Evolutionary conservation across 2,329 filamentous ascomycete genomes (phyloP), one percentile per base, ranked within the genome.

Genomic region (Penicillium glabrum): DNA sequence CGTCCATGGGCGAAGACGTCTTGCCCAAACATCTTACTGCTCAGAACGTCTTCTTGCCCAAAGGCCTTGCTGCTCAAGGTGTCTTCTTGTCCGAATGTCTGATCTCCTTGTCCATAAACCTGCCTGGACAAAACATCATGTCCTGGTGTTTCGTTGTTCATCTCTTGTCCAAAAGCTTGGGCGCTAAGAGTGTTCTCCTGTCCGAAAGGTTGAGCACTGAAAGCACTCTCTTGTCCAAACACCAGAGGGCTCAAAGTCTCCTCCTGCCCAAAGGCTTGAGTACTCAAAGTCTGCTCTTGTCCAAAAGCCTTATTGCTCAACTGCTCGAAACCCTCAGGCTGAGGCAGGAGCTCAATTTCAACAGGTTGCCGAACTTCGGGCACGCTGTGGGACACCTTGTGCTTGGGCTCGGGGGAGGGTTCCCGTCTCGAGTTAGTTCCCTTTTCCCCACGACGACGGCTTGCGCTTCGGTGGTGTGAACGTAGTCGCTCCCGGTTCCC

Each of bases 391-490:
- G 77, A 77, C 26, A 69, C 60, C 46, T 67, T 60, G 46, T 57
- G 77, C 69, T 54, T 76, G 64, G 65, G 73, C 60, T 83, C 82
- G 35, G 79, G 75, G 23, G 82, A 83, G 6, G 60, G 57, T 5
- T 81, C 80, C 54, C 77, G 72, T 39, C 68, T 69, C n/a, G 73
- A 68, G 63, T 76, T 78, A 37, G 72, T 72, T 31, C 69, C 77
- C 51, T 77, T 75, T 46, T 81, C 78, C 26, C 72, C 45, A 10
- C 63, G 72, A 47, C 78, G 76, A 47, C 78, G 78, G 51, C 80
- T 84, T 14, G 75, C 75, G 66, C 83, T 85, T 57, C 81, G 73
- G 51, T 82, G 77, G 44, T 79, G 77, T 27, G 78, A 77, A 47
- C 80, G 77, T 29, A 82, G 65, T 21, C 78, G 74, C 57, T 78